A percentile compares a stretch with the other conserved stretches of the same genome.
These are phyloP conservation scores for Ochetophila trinervis DNA, from an alignment of 306 rosid species.

Conservation along the genomic window DNA sequence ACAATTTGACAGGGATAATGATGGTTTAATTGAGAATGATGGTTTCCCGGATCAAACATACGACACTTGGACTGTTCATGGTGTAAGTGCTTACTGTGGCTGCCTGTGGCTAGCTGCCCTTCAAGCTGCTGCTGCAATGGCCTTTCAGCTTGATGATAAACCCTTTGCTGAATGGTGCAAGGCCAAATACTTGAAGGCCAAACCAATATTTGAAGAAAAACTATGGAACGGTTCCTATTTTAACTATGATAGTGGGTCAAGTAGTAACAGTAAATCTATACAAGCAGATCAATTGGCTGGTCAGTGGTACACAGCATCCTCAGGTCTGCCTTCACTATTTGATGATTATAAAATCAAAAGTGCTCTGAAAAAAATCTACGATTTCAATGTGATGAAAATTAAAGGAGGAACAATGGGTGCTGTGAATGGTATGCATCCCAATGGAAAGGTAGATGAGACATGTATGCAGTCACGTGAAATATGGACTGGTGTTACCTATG, in stretches of 20 bases:
- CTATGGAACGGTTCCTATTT: slow-evolving; percentile 98
- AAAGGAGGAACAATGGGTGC: slow-evolving; percentile 98
- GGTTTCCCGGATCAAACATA: slow-evolving; percentile 99
- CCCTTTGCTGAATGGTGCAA: slow-evolving; percentile 86
- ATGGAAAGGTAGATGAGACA: slow-evolving; percentile 92
- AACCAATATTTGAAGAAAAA: slow-evolving; percentile 76
- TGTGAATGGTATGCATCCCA: slow-evolving; percentile 95
- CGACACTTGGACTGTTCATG: slow-evolving; percentile 98
- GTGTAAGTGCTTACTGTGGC: slow-evolving; percentile 94
- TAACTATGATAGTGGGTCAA: slow-evolving; percentile 90
- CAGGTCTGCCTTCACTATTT: slow-evolving; percentile 79
- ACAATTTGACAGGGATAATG: slow-evolving; percentile 84
- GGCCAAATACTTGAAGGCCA: slow-evolving; percentile 78
- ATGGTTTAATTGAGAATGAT: slow-evolving; percentile 90
- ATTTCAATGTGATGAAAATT: slow-evolving; percentile 90
- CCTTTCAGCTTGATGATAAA: slow-evolving; percentile 68
- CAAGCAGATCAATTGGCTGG: slow-evolving; percentile 98
- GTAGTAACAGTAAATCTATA: slow-evolving; percentile 86
- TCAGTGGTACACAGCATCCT: slow-evolving; percentile 97
- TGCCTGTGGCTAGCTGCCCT: slow-evolving; percentile 96
- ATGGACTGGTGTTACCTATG: slow-evolving; percentile 97
- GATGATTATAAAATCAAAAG: slow-evolving; percentile 73
- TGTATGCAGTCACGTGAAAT: slow-evolving; percentile 99
- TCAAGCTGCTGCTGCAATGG: slow-evolving; percentile 99
- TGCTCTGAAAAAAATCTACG: slow-evolving; percentile 72